Base-by-base conservation (phyloP, 306 rosid genomes). In the Medicago lupulina region DNA sequence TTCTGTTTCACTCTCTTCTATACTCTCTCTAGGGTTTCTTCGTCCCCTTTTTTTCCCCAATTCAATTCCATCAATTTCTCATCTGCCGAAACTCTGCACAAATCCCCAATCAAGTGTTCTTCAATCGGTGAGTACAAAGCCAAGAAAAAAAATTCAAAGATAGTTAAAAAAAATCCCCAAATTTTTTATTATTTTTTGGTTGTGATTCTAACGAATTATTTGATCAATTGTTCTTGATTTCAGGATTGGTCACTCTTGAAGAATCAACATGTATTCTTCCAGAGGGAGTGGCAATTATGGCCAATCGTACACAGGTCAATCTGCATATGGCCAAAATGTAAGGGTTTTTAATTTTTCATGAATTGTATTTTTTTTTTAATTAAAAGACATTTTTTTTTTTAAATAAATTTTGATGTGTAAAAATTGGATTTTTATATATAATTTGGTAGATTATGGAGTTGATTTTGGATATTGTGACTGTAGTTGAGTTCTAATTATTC, bases 221-320 rank as follows among this genome's bases (percentile, higher is more conserved):
- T 62, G 28, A 9, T 76, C 73, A 7, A 15, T 81, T 68, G 13
- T 46, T 12, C 0, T 67, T 44, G 36, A 38, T 63, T 83, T 75
- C 75, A 80, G 84, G 64, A 58, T 76, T 62, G 36, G 39, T 80
- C 6, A n/a, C 53, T 73, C 46, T 62, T 63, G 59, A 70, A 85
- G 19, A 73, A 63, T 28, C 51, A 19, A 8, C 54, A 95, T 95
- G 97, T 95, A 92, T 82, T 89, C 97, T 31, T 89, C 97, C 12
- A 80, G 97, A 83, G 99, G 97, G 70, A 85, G 82, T 70, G 92
- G 92, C 75, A 88, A 87, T 46, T 95, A 92, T 58, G 91, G 97
- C 23, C 99, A 92, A 75, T 89, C 99, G 6, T 95, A 89, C 70
- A 39, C 88, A 28, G 93, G 93, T 79, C 99, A 95, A 82, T 90